These are phyloP conservation scores for Alternaria consortialis DNA, from an alignment of 2,329 filamentous ascomycete genomes.

Conservation along the genomic window DNA sequence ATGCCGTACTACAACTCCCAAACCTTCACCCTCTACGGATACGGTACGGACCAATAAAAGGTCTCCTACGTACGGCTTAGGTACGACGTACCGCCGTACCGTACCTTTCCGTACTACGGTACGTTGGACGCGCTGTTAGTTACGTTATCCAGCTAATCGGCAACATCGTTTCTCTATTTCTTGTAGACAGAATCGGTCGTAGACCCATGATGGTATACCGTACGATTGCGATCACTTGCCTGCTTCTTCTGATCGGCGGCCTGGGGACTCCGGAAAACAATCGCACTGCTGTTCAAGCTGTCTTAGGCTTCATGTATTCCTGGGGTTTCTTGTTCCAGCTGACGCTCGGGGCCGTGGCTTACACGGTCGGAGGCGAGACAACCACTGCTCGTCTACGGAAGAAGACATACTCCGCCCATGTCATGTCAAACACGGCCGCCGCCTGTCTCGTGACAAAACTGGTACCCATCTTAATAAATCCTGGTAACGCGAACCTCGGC, in stretches of 20 bases:
- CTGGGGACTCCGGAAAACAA: conserved; percentile 44
- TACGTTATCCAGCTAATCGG: not conserved
- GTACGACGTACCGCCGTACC: too few relatives aligned
- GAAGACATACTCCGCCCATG: conserved; percentile 60
- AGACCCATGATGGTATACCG: conserved; percentile 8
- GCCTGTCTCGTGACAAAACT: conserved; percentile 36
- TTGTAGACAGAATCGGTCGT: conserved; percentile 7
- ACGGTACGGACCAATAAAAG: too few relatives aligned
- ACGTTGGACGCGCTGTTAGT: conserved; percentile 4
- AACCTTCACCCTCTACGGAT: too few relatives aligned
- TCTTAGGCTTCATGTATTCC: conserved; percentile 44
- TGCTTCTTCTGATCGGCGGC: conserved; percentile 11
- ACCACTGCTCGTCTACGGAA: conserved; percentile 81
- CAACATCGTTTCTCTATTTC: not conserved
- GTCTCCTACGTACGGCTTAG: too few relatives aligned
- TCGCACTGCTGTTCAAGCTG: conserved; percentile 37
- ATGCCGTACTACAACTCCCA: too few relatives aligned
- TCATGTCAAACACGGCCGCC: conserved; percentile 28
- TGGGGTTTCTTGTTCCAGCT: conserved; percentile 75
- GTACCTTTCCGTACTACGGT: conserved; percentile 8
- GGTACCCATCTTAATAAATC: conserved; percentile 16
- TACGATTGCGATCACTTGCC: conserved; percentile 3
- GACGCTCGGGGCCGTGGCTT: conserved; percentile 84
- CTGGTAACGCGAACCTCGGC: conserved; percentile 14
- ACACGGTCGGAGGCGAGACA: conserved; percentile 81